Base-by-base conservation (phyloP, 1,284 basidiomycete genomes). In the Vanrija pseudolonga region DNA sequence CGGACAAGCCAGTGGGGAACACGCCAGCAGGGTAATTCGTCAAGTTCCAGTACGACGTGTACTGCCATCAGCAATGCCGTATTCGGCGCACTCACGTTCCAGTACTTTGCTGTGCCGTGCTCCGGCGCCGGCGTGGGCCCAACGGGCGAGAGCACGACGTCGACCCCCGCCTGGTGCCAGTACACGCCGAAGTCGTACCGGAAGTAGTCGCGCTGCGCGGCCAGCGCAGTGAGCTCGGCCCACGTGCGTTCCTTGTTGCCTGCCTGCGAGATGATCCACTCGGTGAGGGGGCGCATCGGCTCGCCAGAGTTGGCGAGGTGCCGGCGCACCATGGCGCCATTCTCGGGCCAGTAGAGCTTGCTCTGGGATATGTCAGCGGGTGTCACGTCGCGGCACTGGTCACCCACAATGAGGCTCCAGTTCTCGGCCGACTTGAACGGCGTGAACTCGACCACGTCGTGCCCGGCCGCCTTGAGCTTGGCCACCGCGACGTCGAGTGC, bases 11-110 rank as follows among this genome's bases (percentile, higher is more conserved):
- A 1, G 85, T 85, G 0, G 89, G 89, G 57, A 91, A 80, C 6
- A 83, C 76, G n/a, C 83, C 77, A 2, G 81, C 79, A 0, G 87
- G 80, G 62, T 84, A 88, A 66, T 90, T 87, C 22, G 88, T 78
- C 4, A 80, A 68, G 65, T 89, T 90, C 81, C 82, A 88, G 41
- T 83, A 60, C 65, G 78, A 78, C 0, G 87, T 88, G 64, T 87
- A 88, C n/a, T 42, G 9, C 14, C 6, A 47, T 51, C 50, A 51
- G 50, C 23, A n/a, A 7, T 12, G 18, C 20, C n/a, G n/a, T n/a
- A n/a, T n/a, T n/a, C n/a, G n/a, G n/a, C n/a, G n/a, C 6, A 46
- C 50, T 51, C 37, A 51, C 50, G 51, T 62, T 61, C 61, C 68
- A 72, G 55, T 74, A 71, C 51, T 61, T 66, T 28, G 66, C 55